A percentile compares a stretch with the other conserved stretches of the same genome.
phyloP scores from a whole-genome alignment of 2,329 filamentous ascomycete species.

The Calonectria leucothoes region DNA sequence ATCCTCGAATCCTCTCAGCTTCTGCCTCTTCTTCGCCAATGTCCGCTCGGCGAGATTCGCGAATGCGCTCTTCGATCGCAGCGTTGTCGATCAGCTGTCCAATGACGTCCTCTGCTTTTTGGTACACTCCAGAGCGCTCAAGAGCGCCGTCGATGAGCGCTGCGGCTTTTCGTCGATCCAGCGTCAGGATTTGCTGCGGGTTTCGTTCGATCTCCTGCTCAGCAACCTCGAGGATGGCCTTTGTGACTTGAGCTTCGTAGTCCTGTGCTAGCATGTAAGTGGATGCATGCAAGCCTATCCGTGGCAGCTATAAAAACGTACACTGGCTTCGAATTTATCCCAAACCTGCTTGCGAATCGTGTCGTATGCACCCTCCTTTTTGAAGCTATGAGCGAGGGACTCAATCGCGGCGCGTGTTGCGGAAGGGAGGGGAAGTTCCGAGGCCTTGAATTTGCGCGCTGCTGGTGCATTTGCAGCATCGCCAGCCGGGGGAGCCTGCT shows the following conservation, averaged over 20 bases:
- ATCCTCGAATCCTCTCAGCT: slow-evolving; percentile 72
- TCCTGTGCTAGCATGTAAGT: slow-evolving; percentile 59
- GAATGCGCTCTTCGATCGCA: slow-evolving; percentile 76
- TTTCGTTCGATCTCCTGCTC: slow-evolving; percentile 82
- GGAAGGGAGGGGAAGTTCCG: slow-evolving; percentile 79
- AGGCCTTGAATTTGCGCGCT: slow-evolving; percentile 73
- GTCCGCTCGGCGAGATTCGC: slow-evolving; percentile 74
- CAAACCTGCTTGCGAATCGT: slow-evolving; percentile 80
- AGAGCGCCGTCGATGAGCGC: slow-evolving; percentile 83
- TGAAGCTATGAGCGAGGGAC: slow-evolving; percentile 81
- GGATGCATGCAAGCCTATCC: slow-evolving; percentile 10
- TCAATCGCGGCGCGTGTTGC: slow-evolving; percentile 81
- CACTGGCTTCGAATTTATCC: slow-evolving; percentile 78
- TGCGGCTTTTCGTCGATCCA: slow-evolving; percentile 79
- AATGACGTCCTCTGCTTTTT: slow-evolving; percentile 75
- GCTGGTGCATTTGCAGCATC: slow-evolving; percentile 28
- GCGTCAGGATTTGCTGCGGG: slow-evolving; percentile 75
- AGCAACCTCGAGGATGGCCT: slow-evolving; percentile 76
- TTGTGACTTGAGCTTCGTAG: slow-evolving; percentile 74
- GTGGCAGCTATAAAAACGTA: slow-evolving; percentile 51
- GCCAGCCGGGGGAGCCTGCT: slow-evolving; percentile 32
- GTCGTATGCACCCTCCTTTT: slow-evolving; percentile 89
- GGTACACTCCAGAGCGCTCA: slow-evolving; percentile 81
- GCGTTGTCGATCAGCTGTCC: slow-evolving; percentile 74
- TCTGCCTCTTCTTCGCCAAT: slow-evolving; percentile 77